Conservation (phyloP, 1,284 basidiomycete species). For the Cutaneotrichosporon spelunceum region DNA sequence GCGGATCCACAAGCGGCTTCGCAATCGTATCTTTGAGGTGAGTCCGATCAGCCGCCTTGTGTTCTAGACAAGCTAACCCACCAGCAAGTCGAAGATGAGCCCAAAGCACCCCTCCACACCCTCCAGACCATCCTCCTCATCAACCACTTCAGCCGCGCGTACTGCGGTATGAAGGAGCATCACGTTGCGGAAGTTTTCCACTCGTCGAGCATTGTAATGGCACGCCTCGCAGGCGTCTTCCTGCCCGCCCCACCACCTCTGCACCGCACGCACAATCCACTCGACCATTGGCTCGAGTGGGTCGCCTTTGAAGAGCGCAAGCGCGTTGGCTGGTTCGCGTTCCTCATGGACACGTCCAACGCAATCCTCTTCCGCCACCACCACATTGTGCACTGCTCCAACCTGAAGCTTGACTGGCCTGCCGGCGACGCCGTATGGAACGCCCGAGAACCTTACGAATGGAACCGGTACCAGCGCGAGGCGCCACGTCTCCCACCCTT, state of each 20-base stretch:
- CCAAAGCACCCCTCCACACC: slow-evolving; percentile 17
- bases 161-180: slow-evolving; percentile 30
- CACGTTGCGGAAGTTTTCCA: slow-evolving; percentile 33
- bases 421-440: slow-evolving; percentile 18
- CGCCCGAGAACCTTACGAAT: slow-evolving; percentile 17
- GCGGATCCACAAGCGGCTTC: slow-evolving; percentile 23
- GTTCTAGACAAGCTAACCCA: background rate
- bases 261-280: slow-evolving; percentile 2
- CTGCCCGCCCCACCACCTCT: background rate
- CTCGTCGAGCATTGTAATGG: slow-evolving; percentile 23
- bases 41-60: too few species aligned
- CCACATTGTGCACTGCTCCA: slow-evolving; percentile 13
- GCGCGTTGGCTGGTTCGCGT: slow-evolving; percentile 31
- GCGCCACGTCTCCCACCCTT: slow-evolving; percentile 8
- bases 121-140: slow-evolving; percentile 21
- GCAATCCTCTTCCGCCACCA: slow-evolving; percentile 24
- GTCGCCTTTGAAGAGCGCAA: slow-evolving; percentile 30
- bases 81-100: slow-evolving; percentile 29
- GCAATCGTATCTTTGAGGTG: slow-evolving; percentile 30
- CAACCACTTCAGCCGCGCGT: slow-evolving; percentile 32
- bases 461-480: background rate
- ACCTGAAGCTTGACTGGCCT: slow-evolving; percentile 12
- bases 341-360: slow-evolving; percentile 34
- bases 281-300: slow-evolving; percentile 30
- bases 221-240: slow-evolving; percentile 5